Evolutionary conservation across 805 yeast genomes (phyloP).

Genomic region (Sugiyamaella floridensis): DNA sequence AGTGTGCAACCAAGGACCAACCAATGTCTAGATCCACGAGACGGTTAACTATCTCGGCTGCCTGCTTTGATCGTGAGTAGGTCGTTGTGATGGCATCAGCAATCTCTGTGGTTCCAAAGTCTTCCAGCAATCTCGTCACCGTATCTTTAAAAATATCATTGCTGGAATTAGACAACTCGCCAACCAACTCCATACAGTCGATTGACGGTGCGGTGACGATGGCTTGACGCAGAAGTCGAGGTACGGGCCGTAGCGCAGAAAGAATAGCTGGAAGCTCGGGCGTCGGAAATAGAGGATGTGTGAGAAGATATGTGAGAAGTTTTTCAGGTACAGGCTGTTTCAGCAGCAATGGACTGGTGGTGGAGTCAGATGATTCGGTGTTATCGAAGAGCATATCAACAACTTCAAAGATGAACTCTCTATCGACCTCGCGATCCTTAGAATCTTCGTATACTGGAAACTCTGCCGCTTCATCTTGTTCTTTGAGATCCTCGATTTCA

Average conservation of each 20-base stretch:
- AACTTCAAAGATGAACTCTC: constrained; percentile 17
- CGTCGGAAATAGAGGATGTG: constrained; percentile 81
- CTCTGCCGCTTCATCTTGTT: constrained; percentile 3
- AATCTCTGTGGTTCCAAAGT: constrained; percentile 46
- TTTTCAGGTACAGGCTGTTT: constrained; percentile 40
- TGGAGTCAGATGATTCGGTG: not conserved
- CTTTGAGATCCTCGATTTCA: constrained; percentile 6
- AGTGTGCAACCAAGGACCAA: constrained; percentile 53
- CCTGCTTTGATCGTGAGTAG: constrained; percentile 14
- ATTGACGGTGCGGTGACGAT: constrained; percentile 70
- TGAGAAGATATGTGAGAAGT: constrained; percentile 63
- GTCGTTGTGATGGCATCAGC: constrained; percentile 17
- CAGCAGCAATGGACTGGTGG: not conserved
- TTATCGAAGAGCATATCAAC: constrained; percentile 28
- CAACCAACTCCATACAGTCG: constrained; percentile 54
- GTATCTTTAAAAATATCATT: constrained; percentile 64
- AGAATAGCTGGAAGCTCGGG: constrained; percentile 51
- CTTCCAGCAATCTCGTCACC: constrained; percentile 58
- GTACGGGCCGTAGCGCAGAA: constrained; percentile 43
- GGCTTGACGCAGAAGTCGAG: constrained; percentile 72
- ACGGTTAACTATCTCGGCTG: constrained; percentile 35
- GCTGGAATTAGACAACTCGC: constrained; percentile 49
- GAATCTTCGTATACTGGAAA: constrained; percentile 18
- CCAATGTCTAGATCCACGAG: constrained; percentile 45
- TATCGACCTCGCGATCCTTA: constrained; percentile 20